These are phyloP conservation scores for Zizania latifolia DNA, from an alignment of 176 grass and related monocot genomes.

Conservation along the genomic window DNA sequence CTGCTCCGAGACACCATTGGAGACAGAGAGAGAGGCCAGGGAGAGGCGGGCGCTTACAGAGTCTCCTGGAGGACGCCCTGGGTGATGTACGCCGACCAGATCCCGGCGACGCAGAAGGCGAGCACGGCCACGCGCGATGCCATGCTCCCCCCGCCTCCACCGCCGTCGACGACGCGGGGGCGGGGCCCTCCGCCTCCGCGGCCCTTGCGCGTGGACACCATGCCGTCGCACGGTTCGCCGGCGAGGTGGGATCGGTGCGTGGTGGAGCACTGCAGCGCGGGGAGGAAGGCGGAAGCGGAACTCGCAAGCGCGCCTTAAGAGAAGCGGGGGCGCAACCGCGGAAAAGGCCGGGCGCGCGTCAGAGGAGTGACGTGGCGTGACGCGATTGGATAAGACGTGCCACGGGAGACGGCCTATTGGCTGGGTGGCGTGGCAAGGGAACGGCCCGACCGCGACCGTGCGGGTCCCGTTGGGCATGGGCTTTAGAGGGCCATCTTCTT, in stretches of 20 bases:
- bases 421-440: conserved; percentile 22
- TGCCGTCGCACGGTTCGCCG: conserved; percentile 11
- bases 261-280: background rate
- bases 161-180: background rate
- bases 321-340: conserved; percentile 10
- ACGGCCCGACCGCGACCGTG: background rate
- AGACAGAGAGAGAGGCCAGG: background rate
- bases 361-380: conserved; percentile 34
- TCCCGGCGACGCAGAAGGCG: conserved; percentile 81
- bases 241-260: background rate
- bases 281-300: background rate
- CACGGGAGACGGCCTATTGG: conserved; percentile 36
- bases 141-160: conserved; percentile 1
- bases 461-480: background rate
- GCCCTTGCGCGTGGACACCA: conserved; percentile 37
- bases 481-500: background rate
- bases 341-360: conserved; percentile 16
- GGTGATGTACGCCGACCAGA: conserved; percentile 94
- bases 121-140: conserved; percentile 63
- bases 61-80: conserved; percentile 96
- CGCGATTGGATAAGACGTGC: conserved; percentile 12
- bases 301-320: conserved; percentile 36
- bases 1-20: background rate
- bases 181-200: conserved; percentile 13
- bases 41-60: conserved; percentile 34